Conservation (phyloP, 202 grass and related monocot species). For the Digitaria exilis region DNA sequence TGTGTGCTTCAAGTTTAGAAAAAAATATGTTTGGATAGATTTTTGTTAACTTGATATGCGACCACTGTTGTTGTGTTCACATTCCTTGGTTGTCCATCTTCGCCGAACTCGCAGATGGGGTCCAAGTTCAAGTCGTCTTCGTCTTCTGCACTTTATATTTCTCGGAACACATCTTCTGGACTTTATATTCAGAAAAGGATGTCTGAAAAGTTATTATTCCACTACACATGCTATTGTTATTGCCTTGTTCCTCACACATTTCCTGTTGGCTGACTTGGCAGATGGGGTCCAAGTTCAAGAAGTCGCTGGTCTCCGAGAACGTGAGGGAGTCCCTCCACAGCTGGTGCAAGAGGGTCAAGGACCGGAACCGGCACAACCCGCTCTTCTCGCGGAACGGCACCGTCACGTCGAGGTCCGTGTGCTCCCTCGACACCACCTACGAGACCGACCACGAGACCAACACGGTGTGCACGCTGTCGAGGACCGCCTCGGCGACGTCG, state of each 20-base stretch:
- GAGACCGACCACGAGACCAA: constrained; percentile 79
- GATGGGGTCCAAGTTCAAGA: constrained; percentile 86
- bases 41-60: neutral
- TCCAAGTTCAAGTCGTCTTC: too few relatives aligned
- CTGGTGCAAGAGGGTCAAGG: constrained; percentile 91
- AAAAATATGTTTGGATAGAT: neutral
- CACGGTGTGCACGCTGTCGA: constrained; percentile 76
- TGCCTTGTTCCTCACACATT: neutral
- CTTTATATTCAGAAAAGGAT: neutral
- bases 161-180: too few relatives aligned
- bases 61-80: neutral
- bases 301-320: constrained; percentile 72
- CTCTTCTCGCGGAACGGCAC: constrained; percentile 47
- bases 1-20: neutral
- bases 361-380: constrained; percentile 51
- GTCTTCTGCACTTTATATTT: too few relatives aligned
- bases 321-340: constrained; percentile 89
- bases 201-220: neutral
- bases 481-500: constrained; percentile 62
- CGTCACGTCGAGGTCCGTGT: constrained; percentile 55
- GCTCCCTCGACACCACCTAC: constrained; percentile 74
- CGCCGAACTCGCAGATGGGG: too few relatives aligned
- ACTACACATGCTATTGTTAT: too few relatives aligned
- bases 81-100: neutral
- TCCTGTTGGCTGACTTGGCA: constrained; percentile 97